These are phyloP conservation scores for Tolypocladium amazonense DNA, from an alignment of 2,329 filamentous ascomycete species.

Conservation along the genomic window DNA sequence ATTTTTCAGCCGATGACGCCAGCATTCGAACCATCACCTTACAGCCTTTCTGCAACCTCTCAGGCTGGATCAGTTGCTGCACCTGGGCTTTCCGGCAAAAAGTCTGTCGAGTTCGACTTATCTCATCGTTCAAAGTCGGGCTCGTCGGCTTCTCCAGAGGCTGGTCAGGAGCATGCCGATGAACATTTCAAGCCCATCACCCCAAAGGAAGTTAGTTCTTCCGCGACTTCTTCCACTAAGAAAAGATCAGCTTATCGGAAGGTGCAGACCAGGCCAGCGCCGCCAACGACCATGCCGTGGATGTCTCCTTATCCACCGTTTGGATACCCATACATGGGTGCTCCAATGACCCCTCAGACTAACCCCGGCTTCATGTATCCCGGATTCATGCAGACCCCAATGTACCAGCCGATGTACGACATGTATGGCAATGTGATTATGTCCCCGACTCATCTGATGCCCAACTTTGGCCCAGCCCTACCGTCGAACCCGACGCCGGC, in stretches of 20 bases:
- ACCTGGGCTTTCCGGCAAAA: background rate
- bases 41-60: background rate
- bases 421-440: constrained; percentile 10
- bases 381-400: constrained; percentile 9
- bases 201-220: background rate
- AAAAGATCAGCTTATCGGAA: background rate
- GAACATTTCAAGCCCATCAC: background rate
- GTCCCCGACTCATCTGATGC: constrained; percentile 11
- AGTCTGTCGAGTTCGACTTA: constrained; percentile 6
- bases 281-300: constrained; percentile 8
- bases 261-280: background rate
- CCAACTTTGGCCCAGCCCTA: constrained; percentile 2
- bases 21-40: background rate
- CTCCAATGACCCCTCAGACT: constrained; percentile 10
- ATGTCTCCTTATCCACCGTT: constrained; percentile 7
- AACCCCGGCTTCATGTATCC: constrained; percentile 10
- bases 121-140: background rate
- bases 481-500: background rate
- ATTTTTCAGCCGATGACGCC: constrained; percentile 2
- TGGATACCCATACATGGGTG: constrained; percentile 7
- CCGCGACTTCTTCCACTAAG: background rate
- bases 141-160: background rate
- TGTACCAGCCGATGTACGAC: constrained; percentile 10
- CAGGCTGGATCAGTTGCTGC: background rate
- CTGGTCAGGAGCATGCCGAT: background rate